Base-by-base conservation (phyloP, 2,329 filamentous ascomycete species). In the Lecanicillium sp. region DNA sequence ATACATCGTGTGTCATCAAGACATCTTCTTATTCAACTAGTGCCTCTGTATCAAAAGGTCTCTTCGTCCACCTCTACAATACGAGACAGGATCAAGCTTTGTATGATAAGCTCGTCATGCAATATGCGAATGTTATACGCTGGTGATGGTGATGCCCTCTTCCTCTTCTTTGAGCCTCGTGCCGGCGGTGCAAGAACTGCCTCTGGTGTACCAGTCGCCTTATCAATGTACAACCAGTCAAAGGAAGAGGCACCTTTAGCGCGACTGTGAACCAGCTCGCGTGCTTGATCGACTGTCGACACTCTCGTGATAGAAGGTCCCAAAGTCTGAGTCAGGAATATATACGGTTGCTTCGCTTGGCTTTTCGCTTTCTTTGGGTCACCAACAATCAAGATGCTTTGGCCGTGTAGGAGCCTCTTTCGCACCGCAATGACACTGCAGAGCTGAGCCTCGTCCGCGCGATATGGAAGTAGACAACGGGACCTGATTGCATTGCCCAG, bases 81-180 rank as follows among this genome's bases (percentile, higher is more conserved):
- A 44, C 79, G 77, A 1, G 89, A 90, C 36, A 95, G 59, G 46
- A 98, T 96, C 43, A 97, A 66, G 58, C 88, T 96, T 68, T 98
- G 90, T 40, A 94, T 81, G 17, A 97, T 79, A 55, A 90, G 79
- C 61, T 97, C 90, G 57, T 94, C 83, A 40, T 81, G 83, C 37
- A 94, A 74, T 32, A 92, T 72, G 45, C 72, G 74, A 28, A 88
- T 68, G 44, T 62, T 72, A 8, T 33, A 47, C 32, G 33, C 55
- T 41, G 43, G 61, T 53, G 22, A 55, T 3, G 29, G 22, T 34
- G 49, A 10, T 49, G 14, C 30, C 47, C 45, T 56, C 50, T 55
- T 63, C 52, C 57, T 71, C 53, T 59, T 66, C 59, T 64, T 75
- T 50, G 56, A 44, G 2, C 36, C 47, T 19, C 37, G 52, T 2